Evolutionary conservation across 805 yeast species (phyloP).

Genomic region (Ogataea allantospora): DNA sequence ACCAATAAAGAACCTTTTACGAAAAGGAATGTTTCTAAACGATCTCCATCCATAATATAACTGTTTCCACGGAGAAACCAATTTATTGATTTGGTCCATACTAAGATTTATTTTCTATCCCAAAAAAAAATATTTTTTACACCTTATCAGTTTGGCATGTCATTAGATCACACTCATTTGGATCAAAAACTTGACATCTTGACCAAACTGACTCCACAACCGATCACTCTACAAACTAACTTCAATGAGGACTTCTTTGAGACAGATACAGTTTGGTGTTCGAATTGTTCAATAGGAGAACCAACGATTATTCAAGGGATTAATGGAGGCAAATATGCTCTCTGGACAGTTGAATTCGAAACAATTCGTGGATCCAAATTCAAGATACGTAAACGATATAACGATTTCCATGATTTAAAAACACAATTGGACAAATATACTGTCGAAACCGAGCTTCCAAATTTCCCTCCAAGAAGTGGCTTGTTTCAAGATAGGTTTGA

Average conservation of each 20-base stretch:
- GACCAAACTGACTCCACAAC: slow-evolving; percentile 37
- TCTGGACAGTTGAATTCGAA: slow-evolving; percentile 31
- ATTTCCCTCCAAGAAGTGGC: slow-evolving; percentile 49
- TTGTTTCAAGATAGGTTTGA: slow-evolving; percentile 27
- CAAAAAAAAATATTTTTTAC: slow-evolving; percentile 3
- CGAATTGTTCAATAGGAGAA: slow-evolving; percentile 31
- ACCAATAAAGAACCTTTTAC: slow-evolving; percentile 67
- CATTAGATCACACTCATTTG: slow-evolving; percentile 17
- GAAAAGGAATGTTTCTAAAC: slow-evolving; percentile 62
- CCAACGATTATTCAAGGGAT: slow-evolving; percentile 31
- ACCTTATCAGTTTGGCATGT: slow-evolving; percentile 6
- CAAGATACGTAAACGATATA: slow-evolving; percentile 56
- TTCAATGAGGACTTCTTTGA: slow-evolving; percentile 11
- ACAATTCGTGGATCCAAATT: slow-evolving; percentile 39
- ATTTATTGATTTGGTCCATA: slow-evolving; percentile 51
- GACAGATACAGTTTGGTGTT: slow-evolving; percentile 29
- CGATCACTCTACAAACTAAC: slow-evolving; percentile 39
- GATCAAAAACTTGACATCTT: slow-evolving; percentile 12
- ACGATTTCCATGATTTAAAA: slow-evolving; percentile 57
- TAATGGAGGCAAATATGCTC: slow-evolving; percentile 28
- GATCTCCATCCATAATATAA: slow-evolving; percentile 58
- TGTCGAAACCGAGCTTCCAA: slow-evolving; percentile 40
- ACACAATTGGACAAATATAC: slow-evolving; percentile 39
- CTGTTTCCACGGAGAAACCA: slow-evolving; percentile 51
- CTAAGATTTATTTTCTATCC: neutral